Evolutionary conservation across 306 rosid genomes (phyloP).

Genomic region (Trichosanthes cucumerina): DNA sequence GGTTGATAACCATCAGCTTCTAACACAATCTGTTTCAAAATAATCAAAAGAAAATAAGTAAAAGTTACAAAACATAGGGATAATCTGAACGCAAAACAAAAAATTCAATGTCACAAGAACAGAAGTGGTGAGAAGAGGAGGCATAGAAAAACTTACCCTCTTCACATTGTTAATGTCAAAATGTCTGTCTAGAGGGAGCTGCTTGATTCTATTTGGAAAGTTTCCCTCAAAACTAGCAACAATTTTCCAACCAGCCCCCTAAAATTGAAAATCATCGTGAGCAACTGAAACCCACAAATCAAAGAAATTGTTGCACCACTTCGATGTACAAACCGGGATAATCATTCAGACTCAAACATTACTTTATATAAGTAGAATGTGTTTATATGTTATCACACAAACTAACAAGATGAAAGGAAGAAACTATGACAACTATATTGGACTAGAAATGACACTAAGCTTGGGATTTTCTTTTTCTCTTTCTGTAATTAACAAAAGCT

Average conservation of each 20-base stretch:
- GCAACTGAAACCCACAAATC: background rate
- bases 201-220: constrained; percentile 92
- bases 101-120: background rate
- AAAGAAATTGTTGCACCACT: background rate
- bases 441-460: background rate
- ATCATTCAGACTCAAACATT: background rate
- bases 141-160: constrained; percentile 45
- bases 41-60: background rate
- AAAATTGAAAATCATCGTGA: constrained; percentile 11
- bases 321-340: background rate
- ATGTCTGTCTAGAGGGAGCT: constrained; percentile 88
- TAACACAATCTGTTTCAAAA: constrained; percentile 59
- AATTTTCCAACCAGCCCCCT: constrained; percentile 99
- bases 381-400: background rate
- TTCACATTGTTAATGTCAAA: constrained; percentile 93
- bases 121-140: background rate
- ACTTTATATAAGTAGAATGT: background rate
- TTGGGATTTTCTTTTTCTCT: background rate
- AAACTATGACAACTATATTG: background rate
- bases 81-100: background rate
- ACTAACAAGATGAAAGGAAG: background rate
- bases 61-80: background rate
- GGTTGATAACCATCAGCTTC: constrained; percentile 99
- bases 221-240: constrained; percentile 94
- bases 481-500: background rate